These are phyloP conservation scores for Parsonsia alboflavescens DNA, from an alignment of 257 asterid genomes.

Conservation along the genomic window DNA sequence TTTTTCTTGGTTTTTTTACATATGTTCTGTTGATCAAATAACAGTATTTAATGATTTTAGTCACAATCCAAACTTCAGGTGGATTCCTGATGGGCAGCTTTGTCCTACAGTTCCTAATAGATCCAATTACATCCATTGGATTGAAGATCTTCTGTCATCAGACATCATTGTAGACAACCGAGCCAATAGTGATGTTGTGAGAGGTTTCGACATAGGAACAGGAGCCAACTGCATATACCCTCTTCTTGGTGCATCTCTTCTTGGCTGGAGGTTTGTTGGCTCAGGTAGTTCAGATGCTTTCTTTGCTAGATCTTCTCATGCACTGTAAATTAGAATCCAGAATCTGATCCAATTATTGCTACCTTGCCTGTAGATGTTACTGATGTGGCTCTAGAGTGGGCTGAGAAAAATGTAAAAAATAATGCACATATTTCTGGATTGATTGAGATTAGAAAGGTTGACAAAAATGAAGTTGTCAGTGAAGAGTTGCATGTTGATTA, in stretches of 20 bases:
- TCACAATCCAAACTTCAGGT: constrained; percentile 45
- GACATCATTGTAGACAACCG: constrained; percentile 38
- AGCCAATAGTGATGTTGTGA: constrained; percentile 26
- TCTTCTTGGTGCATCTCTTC: constrained; percentile 92
- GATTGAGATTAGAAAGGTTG: constrained; percentile 73
- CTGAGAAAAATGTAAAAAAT: constrained; percentile 58
- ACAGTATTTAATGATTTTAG: not conserved
- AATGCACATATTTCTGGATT: constrained; percentile 65
- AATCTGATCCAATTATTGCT: not conserved
- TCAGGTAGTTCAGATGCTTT: constrained; percentile 45
- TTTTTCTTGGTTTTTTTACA: not conserved
- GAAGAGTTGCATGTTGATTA: constrained; percentile 22
- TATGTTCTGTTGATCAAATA: not conserved
- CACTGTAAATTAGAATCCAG: not conserved
- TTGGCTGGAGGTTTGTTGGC: constrained; percentile 90
- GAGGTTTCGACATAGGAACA: constrained; percentile 92
- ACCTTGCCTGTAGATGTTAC: constrained; percentile 55
- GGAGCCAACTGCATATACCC: constrained; percentile 98
- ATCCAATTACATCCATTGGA: constrained; percentile 93
- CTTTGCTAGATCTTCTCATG: not conserved
- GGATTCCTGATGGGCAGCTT: constrained; percentile 98
- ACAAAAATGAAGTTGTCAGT: constrained; percentile 9
- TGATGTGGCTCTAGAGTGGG: constrained; percentile 90
- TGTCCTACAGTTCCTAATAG: constrained; percentile 96
- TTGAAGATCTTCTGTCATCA: constrained; percentile 74